A percentile compares a stretch with the other conserved stretches of the same genome.
Conservation (phyloP, 2,329 filamentous ascomycete species). For the Tolypocladium cylindrosporum region DNA sequence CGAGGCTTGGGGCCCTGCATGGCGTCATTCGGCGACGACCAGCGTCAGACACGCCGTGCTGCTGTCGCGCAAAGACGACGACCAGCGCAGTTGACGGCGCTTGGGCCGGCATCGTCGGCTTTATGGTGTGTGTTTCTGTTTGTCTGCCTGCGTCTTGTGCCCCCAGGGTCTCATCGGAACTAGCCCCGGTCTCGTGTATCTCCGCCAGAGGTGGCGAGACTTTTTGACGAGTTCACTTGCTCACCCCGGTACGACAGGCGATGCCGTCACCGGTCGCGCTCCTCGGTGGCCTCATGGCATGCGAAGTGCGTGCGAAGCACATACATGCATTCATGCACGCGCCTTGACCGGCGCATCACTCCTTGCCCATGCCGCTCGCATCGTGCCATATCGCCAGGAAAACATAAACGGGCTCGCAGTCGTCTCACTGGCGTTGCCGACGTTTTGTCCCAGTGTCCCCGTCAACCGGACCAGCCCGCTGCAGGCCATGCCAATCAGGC, state of each 20-base stretch:
- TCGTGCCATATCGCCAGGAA: background rate
- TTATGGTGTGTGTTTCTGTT: background rate
- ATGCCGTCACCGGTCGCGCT: background rate
- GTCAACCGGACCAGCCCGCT: conserved; percentile 16
- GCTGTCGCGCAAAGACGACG: background rate
- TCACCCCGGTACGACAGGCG: background rate
- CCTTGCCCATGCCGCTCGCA: background rate
- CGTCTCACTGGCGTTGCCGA: background rate
- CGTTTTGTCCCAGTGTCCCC: background rate
- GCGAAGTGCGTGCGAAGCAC: background rate
- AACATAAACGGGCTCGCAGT: background rate
- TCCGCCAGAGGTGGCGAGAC: background rate
- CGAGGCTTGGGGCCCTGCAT: background rate
- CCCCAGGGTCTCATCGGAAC: background rate
- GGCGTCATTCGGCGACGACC: background rate
- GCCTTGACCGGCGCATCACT: background rate
- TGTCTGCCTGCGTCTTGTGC: background rate
- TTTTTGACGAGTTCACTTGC: background rate
- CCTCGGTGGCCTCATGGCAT: no score
- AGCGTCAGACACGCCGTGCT: background rate
- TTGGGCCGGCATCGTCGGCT: background rate
- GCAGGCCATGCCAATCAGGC: conserved; percentile 17
- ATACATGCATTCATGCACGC: background rate
- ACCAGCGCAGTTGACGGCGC: background rate
- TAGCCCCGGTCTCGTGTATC: background rate